A percentile compares a stretch with the other conserved stretches of the same genome.
Evolutionary conservation across 306 rosid species (phyloP).

Genomic region (Comarum palustre): DNA sequence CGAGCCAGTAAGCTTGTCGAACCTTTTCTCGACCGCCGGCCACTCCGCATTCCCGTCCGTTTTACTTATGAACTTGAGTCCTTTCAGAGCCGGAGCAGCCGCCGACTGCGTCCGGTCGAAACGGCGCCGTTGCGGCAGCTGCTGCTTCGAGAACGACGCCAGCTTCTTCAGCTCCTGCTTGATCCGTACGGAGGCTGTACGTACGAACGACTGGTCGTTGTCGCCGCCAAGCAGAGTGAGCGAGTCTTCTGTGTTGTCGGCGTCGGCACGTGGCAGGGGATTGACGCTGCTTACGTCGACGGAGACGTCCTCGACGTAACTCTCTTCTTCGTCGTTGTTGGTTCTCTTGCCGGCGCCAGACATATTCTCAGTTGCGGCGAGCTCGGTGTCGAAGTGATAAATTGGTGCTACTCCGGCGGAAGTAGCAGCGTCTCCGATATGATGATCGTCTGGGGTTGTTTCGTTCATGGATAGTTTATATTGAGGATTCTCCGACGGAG

Average conservation of each 20-base stretch:
- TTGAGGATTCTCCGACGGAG: background rate
- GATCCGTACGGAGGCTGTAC: constrained; percentile 32
- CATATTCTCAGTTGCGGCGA: background rate
- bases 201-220: constrained; percentile 14
- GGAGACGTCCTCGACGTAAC: constrained; percentile 40
- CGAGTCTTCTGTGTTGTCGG: background rate
- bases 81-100: constrained; percentile 47
- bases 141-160: constrained; percentile 28
- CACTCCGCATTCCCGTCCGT: constrained; percentile 35
- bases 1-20: constrained; percentile 35
- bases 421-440: background rate
- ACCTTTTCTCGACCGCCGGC: constrained; percentile 40
- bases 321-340: constrained; percentile 6
- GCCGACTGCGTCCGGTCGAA: constrained; percentile 49
- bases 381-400: background rate
- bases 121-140: constrained; percentile 26
- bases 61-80: constrained; percentile 50
- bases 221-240: background rate
- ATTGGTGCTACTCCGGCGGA: background rate
- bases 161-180: constrained; percentile 48
- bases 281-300: constrained; percentile 49
- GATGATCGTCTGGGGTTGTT: background rate
- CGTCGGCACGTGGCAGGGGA: background rate
- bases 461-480: background rate
- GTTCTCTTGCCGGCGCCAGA: background rate